These are phyloP conservation scores for Agrostemma githago DNA, from an alignment of 148 eudicot genomes.

Conservation along the genomic window DNA sequence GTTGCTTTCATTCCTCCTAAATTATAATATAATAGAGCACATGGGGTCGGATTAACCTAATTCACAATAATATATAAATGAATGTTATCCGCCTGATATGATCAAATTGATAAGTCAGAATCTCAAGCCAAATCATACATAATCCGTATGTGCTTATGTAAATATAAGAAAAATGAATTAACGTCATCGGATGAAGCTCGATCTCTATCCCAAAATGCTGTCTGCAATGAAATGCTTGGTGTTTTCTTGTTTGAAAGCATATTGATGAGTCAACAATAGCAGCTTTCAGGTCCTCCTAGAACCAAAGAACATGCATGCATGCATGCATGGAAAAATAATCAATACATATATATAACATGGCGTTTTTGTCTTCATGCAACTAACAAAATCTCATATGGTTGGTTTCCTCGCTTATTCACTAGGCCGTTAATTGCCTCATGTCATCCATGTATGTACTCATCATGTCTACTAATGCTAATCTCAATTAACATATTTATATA, in stretches of 20 bases:
- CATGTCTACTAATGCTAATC: background rate
- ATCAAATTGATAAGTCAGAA: background rate
- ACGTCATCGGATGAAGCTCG: too few relatives aligned
- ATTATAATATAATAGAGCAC: background rate
- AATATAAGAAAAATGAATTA: background rate
- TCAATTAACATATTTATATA: background rate
- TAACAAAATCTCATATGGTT: constrained; percentile 24
- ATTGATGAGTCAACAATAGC: constrained; percentile 26
- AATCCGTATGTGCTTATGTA: background rate
- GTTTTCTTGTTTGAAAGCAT: too few relatives aligned
- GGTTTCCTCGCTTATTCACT: constrained; percentile 17
- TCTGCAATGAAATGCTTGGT: too few relatives aligned
- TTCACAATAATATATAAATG: background rate
- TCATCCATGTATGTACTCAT: constrained; percentile 15
- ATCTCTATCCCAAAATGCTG: too few relatives aligned
- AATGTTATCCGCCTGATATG: background rate
- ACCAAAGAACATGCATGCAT: constrained; percentile 14
- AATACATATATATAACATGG: constrained; percentile 3
- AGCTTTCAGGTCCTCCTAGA: constrained; percentile 2
- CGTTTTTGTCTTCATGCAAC: constrained; percentile 28
- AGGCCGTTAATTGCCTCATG: background rate
- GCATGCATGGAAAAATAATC: background rate
- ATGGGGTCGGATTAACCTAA: constrained; percentile 10
- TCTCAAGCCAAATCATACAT: constrained; percentile 12
- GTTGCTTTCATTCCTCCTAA: background rate